Base-by-base conservation (phyloP, 352 stramenopile species). In the Globisporangium recalcitrans region DNA sequence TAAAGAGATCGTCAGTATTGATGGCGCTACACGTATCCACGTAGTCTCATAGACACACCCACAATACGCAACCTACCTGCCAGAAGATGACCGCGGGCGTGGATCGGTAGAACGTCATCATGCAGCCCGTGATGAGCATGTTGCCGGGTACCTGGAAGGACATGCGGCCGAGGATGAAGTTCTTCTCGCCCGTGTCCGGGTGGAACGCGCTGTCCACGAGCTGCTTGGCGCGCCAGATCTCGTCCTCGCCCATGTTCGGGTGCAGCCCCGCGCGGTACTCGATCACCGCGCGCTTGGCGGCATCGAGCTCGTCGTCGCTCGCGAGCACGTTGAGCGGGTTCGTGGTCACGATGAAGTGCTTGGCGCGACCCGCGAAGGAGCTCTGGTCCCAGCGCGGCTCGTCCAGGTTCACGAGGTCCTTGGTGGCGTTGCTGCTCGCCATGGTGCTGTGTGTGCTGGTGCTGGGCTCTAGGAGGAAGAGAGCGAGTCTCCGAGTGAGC, bases 161-260 rank as follows among this genome's bases (percentile, higher is more conserved):
- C 85, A 97, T 96, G 53, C 90, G 79, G 47, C 89, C 86, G 3
- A 89, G 68, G 21, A 92, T 68, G 59, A 93, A 90, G 70, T 97
- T 93, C 69, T 91, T 92, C 72, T 96, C 82, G 55, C 87, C 85
- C 21, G 87, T 97, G 67, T 97, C 87, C 22, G 88, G 88, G 68
- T 97, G 90, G 63, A 94, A 91, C 16, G 87, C 84, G 68, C 80
- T 91, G 72, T 96, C 87, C 46, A 92, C 82, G 56, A 96, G 73
- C 61, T 93, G 79, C 70, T 93, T 92, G 32, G 84, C 82, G n/a
- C 65, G 69, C 87, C 87, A 96, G 56, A 96, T 74, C 29, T 92
- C 67, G 51, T 94, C 85, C 48, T 92, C 78, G 36, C 68, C 63
- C 52, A 87, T 63, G 34, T 65, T 42, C 19, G 66, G 60, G 55